Percentiles rank a stretch among this genome's conserved stretches.
Evolutionary conservation across 73 alveolate species (phyloP).

Genomic region (Tetrahymena thermophila): DNA sequence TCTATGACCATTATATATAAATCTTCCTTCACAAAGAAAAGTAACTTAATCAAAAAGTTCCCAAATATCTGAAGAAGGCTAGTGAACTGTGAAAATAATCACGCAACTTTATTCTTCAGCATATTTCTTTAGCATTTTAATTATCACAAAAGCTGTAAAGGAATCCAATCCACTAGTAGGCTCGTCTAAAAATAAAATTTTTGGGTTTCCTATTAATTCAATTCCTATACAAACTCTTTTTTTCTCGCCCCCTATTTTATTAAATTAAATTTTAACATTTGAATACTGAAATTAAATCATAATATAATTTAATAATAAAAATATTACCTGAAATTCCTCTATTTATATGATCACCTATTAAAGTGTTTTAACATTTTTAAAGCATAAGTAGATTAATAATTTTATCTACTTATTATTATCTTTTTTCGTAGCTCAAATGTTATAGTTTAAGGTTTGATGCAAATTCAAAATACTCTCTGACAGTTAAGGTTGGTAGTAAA

Average conservation of each 20-base stretch:
- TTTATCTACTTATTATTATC: not conserved
- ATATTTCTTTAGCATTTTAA: not conserved
- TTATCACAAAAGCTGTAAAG: not conserved
- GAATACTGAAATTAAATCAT: not conserved
- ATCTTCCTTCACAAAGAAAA: constrained; percentile 45
- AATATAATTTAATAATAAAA: too few relatives aligned
- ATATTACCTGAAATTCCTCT: not conserved
- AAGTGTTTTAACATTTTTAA: not conserved
- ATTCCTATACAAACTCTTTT: not conserved
- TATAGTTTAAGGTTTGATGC: constrained; percentile 65
- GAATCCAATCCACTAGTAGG: not conserved
- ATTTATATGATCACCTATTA: not conserved
- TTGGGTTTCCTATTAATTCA: not conserved
- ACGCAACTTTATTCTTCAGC: not conserved
- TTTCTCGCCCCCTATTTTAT: not conserved
- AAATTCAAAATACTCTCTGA: constrained; percentile 70
- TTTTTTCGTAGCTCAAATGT: not conserved
- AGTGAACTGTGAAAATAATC: constrained; percentile 54
- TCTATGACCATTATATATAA: constrained; percentile 32
- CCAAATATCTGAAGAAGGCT: constrained; percentile 51
- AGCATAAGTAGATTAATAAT: not conserved
- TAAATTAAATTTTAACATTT: not conserved
- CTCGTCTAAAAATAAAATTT: not conserved
- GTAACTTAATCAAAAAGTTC: constrained; percentile 49
- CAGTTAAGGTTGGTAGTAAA: constrained; percentile 72